Percentiles rank a stretch among this genome's conserved stretches.
Evolutionary conservation across 768 basidiomycete species (phyloP).

Genomic region (Leccinellum albellum): DNA sequence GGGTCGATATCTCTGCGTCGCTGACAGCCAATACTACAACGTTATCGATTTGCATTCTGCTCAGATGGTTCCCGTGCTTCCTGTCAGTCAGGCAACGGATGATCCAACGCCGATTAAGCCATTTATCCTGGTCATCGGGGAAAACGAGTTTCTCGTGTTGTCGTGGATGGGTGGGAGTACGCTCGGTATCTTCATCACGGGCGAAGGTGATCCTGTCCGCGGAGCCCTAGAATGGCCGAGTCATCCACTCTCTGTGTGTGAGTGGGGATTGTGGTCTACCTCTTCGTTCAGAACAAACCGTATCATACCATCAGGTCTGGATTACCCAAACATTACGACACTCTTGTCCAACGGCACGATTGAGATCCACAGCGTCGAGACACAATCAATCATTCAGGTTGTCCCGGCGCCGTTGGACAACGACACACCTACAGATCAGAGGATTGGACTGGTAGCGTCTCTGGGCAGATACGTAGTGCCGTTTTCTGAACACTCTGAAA

Average conservation of each 20-base stretch:
- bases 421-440: conserved; percentile 24
- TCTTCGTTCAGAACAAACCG: neutral
- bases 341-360: conserved; percentile 77
- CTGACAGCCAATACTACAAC: conserved; percentile 69
- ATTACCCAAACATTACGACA: conserved; percentile 77
- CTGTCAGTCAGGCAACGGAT: conserved; percentile 66
- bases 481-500: conserved; percentile 37
- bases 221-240: conserved; percentile 85
- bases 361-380: conserved; percentile 77
- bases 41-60: conserved; percentile 75
- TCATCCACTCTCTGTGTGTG: conserved; percentile 75
- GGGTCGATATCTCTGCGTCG: conserved; percentile 65
- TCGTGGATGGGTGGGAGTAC: conserved; percentile 81
- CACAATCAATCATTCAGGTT: conserved; percentile 68
- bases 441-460: conserved; percentile 27
- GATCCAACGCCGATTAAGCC: conserved; percentile 50
- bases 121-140: conserved; percentile 68
- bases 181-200: conserved; percentile 82
- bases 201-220: conserved; percentile 82
- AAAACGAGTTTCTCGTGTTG: conserved; percentile 80
- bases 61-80: conserved; percentile 68
- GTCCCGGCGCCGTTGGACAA: conserved; percentile 45
- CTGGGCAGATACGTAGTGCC: conserved; percentile 41
- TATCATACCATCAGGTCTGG: conserved; percentile 56
- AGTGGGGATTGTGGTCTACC: conserved; percentile 29